A percentile compares a stretch with the other conserved stretches of the same genome.
Evolutionary conservation across 306 rosid species (phyloP).

Genomic region (Hylodesmum podocarpum): DNA sequence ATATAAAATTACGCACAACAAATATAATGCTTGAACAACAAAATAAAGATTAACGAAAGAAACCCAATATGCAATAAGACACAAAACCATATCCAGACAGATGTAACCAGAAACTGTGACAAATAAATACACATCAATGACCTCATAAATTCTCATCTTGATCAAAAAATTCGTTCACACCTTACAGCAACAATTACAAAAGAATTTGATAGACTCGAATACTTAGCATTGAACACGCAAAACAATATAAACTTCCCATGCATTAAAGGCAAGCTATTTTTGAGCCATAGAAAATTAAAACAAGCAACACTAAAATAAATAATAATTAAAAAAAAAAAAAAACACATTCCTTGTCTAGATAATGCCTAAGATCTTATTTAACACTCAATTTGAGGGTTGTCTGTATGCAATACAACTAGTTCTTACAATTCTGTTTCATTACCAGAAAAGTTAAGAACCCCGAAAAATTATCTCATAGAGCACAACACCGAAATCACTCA

Average conservation of each 20-base stretch:
- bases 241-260: background rate
- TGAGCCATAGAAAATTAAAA: background rate
- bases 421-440: background rate
- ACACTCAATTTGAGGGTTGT: slow-evolving; percentile 5
- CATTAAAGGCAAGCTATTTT: slow-evolving; percentile 18
- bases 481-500: background rate
- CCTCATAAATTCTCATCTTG: slow-evolving; percentile 13
- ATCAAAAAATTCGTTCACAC: slow-evolving; percentile 14
- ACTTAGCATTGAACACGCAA: slow-evolving; percentile 6
- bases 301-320: background rate
- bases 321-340: background rate
- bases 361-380: background rate
- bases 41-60: background rate
- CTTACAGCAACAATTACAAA: background rate
- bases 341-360: background rate
- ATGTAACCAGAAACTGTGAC: background rate
- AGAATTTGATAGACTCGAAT: background rate
- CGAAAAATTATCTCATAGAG: background rate
- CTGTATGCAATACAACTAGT: background rate
- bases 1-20: background rate
- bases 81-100: background rate
- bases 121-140: slow-evolving; percentile 20
- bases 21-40: background rate
- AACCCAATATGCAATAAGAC: background rate
- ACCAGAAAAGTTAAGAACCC: background rate